Percentiles rank a stretch among this genome's conserved stretches.
Conservation (phyloP, 2,329 filamentous ascomycete species). For the Cryphonectria nitschkei region DNA sequence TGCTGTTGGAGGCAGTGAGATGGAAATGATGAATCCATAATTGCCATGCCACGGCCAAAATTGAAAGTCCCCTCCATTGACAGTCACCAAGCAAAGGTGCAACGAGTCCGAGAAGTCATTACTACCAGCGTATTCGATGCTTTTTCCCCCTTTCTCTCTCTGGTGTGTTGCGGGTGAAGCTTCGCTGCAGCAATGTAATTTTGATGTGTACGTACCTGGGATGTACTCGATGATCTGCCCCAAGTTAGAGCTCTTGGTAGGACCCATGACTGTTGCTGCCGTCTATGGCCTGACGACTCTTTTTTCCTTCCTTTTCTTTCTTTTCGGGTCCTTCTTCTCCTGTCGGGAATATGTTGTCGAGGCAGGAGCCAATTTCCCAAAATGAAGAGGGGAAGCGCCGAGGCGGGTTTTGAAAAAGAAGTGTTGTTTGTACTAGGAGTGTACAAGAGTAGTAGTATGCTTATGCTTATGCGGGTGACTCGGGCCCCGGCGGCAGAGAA, state of each 20-base stretch:
- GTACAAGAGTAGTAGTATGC: conserved; percentile 1
- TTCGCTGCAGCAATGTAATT: not conserved
- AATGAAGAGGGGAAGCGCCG: conserved; percentile 2
- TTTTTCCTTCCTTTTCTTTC: not conserved
- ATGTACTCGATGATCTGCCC: conserved; percentile 97
- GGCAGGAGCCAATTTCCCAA: conserved; percentile 7
- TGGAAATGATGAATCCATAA: conserved; percentile 7
- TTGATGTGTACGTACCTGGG: conserved; percentile 67
- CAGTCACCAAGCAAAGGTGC: not conserved
- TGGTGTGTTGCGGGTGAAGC: conserved; percentile 1
- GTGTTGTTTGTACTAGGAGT: not conserved
- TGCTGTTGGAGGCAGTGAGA: conserved; percentile 33
- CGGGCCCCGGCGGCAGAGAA: conserved; percentile 8
- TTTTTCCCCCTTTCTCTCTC: no score
- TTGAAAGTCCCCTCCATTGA: not conserved
- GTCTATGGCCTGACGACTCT: conserved; percentile 42
- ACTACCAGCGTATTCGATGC: not conserved
- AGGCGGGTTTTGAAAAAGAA: conserved; percentile 7
- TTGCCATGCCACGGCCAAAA: conserved; percentile 1
- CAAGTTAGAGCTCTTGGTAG: conserved; percentile 60
- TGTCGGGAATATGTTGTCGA: conserved; percentile 1
- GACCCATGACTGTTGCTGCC: conserved; percentile 44
- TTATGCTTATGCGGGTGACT: conserved; percentile 4
- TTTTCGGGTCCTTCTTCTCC: not conserved
- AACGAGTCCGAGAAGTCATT: not conserved